Conservation (phyloP, 768 basidiomycete species). For the Macrolepiota albuminosa region DNA sequence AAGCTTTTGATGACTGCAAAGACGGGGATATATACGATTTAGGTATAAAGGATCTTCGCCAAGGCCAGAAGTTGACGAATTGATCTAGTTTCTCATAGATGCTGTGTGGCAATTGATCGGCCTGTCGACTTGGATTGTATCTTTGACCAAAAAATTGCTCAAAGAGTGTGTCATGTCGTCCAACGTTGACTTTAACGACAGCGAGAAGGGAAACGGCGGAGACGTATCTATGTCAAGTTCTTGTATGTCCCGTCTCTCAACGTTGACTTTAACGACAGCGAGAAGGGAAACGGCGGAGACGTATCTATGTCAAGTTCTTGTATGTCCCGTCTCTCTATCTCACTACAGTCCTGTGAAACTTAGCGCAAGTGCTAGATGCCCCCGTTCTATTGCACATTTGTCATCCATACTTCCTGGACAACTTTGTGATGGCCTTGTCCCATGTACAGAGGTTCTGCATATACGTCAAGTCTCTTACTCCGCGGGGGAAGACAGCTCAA, state of each 20-base stretch:
- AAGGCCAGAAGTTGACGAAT: neutral
- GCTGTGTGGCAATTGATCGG: slow-evolving; percentile 71
- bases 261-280: neutral
- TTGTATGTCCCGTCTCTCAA: slow-evolving; percentile 12
- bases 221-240: neutral
- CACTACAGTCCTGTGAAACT: slow-evolving; percentile 1
- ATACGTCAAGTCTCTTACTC: slow-evolving; percentile 46
- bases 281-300: slow-evolving; percentile 1
- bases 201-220: slow-evolving; percentile 1
- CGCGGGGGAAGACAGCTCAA: slow-evolving; percentile 57
- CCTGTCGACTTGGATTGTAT: slow-evolving; percentile 56
- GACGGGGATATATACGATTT: slow-evolving; percentile 61
- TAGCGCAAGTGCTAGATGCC: slow-evolving; percentile 19
- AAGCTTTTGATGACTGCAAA: slow-evolving; percentile 63
- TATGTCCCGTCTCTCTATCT: slow-evolving; percentile 2
- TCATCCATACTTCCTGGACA: slow-evolving; percentile 58
- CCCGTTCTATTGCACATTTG: slow-evolving; percentile 52
- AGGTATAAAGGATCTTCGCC: slow-evolving; percentile 30
- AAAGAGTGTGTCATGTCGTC: slow-evolving; percentile 45
- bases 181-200: slow-evolving; percentile 10
- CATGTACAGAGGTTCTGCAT: slow-evolving; percentile 58
- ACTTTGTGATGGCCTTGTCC: slow-evolving; percentile 41
- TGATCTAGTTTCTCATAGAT: slow-evolving; percentile 33
- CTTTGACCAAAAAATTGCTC: slow-evolving; percentile 57
- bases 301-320: neutral